A percentile compares a stretch with the other conserved stretches of the same genome.
Evolutionary conservation across 78 protist species (phyloP).

Genomic region (Thecamonas trahens): DNA sequence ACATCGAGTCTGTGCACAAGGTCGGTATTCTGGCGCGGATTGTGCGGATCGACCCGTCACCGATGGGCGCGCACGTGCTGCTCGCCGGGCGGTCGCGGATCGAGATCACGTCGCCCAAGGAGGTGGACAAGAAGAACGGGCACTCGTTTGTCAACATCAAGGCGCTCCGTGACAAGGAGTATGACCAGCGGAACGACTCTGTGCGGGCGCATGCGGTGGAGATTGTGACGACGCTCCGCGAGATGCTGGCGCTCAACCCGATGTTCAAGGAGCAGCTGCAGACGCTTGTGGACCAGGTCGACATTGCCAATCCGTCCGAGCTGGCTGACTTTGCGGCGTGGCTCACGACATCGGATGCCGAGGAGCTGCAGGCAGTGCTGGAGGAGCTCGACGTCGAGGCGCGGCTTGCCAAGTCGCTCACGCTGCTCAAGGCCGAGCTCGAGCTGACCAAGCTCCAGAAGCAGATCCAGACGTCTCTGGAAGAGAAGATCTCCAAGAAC

Average conservation of each 20-base stretch:
- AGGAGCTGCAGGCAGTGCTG: slow-evolving; percentile 27
- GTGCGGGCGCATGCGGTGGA: slow-evolving; percentile 27
- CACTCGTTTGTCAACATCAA: background rate
- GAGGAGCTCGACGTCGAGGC: slow-evolving; percentile 11
- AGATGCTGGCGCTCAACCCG: slow-evolving; percentile 23
- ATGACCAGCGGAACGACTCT: background rate
- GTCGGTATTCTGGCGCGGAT: slow-evolving; percentile 9
- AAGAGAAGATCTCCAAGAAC: slow-evolving; percentile 22
- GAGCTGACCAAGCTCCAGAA: slow-evolving; percentile 11
- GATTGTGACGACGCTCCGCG: slow-evolving; percentile 27
- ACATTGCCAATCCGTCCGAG: background rate
- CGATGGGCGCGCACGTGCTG: slow-evolving; percentile 17
- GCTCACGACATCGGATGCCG: slow-evolving; percentile 20
- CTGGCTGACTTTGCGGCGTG: slow-evolving; percentile 32
- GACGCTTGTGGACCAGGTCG: background rate
- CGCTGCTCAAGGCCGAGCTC: slow-evolving; percentile 13
- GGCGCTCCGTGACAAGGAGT: background rate
- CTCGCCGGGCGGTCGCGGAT: slow-evolving; percentile 7
- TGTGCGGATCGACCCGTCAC: background rate
- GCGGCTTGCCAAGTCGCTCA: slow-evolving; percentile 1
- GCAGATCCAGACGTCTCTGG: slow-evolving; percentile 2
- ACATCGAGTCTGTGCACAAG: background rate
- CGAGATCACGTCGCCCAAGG: background rate
- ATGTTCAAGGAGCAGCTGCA: slow-evolving; percentile 37
- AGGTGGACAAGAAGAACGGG: background rate